Conservation (phyloP, 2,329 filamentous ascomycete genomes). For the Aspergillus texensis region DNA sequence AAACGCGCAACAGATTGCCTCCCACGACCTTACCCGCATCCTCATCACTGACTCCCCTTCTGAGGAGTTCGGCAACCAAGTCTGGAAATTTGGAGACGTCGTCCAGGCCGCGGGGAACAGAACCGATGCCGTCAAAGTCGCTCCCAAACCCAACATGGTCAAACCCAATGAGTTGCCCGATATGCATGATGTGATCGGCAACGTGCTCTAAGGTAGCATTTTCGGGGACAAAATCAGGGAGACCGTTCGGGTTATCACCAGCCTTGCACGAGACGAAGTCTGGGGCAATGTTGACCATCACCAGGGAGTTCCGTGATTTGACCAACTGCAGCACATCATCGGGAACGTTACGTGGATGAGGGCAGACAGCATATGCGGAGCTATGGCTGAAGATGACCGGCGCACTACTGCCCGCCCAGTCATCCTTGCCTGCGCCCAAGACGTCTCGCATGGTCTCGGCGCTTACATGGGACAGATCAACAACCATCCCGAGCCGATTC, state of each 20-base stretch:
- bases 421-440: conserved; percentile 61
- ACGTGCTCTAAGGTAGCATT: conserved; percentile 78
- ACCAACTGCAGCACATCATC: conserved; percentile 80
- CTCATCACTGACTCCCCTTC: conserved; percentile 70
- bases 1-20: conserved; percentile 80
- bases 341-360: conserved; percentile 87
- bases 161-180: conserved; percentile 81
- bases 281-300: conserved; percentile 90
- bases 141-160: conserved; percentile 86
- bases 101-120: conserved; percentile 72
- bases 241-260: conserved; percentile 59
- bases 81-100: conserved; percentile 84
- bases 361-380: conserved; percentile 77
- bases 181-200: conserved; percentile 77
- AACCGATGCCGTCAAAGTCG: conserved; percentile 74
- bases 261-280: conserved; percentile 78
- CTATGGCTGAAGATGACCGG: conserved; percentile 90
- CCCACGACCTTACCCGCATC: conserved; percentile 78
- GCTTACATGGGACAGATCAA: conserved; percentile 80
- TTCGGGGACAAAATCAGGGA: conserved; percentile 68
- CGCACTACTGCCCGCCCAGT: conserved; percentile 73
- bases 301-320: conserved; percentile 70
- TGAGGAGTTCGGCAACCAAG: conserved; percentile 73
- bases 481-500: conserved; percentile 93
- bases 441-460: conserved; percentile 85